Conservation (phyloP, 495 filamentous ascomycete species). For the Penicillium salamii region DNA sequence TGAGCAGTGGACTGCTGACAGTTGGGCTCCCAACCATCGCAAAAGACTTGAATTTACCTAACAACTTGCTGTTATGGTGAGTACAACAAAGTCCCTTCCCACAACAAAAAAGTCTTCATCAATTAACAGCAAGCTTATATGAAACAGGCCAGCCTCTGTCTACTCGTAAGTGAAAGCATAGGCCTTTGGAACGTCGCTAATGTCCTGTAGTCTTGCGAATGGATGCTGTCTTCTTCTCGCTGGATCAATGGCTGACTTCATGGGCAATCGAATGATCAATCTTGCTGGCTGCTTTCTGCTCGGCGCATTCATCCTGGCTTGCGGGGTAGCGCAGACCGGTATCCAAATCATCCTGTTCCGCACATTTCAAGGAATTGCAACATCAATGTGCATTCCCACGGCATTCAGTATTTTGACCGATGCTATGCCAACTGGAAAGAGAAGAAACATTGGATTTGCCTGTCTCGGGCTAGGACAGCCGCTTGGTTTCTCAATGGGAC, state of each 20-base stretch:
- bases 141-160: slow-evolving; percentile 18
- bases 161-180: slow-evolving; percentile 15
- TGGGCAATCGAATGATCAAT: slow-evolving; percentile 43
- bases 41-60: slow-evolving; percentile 15
- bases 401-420: slow-evolving; percentile 48
- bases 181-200: background rate
- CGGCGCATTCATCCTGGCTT: slow-evolving; percentile 42
- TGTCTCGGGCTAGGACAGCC: slow-evolving; percentile 48
- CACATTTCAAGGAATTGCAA: slow-evolving; percentile 45
- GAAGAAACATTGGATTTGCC: slow-evolving; percentile 52
- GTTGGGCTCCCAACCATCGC: slow-evolving; percentile 19
- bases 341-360: slow-evolving; percentile 52
- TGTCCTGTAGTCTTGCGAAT: slow-evolving; percentile 31
- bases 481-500: slow-evolving; percentile 51
- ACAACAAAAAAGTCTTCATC: too few relatives aligned
- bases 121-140: background rate
- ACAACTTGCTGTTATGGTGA: slow-evolving; percentile 22
- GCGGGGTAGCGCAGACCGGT: slow-evolving; percentile 42
- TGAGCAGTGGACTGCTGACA: slow-evolving; percentile 20
- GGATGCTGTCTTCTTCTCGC: slow-evolving; percentile 49
- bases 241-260: slow-evolving; percentile 50
- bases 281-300: slow-evolving; percentile 45
- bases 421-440: slow-evolving; percentile 37
- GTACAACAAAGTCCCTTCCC: too few relatives aligned
- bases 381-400: slow-evolving; percentile 50